Base-by-base conservation (phyloP, 2,329 filamentous ascomycete species). In the Curvularia verruculosa region DNA sequence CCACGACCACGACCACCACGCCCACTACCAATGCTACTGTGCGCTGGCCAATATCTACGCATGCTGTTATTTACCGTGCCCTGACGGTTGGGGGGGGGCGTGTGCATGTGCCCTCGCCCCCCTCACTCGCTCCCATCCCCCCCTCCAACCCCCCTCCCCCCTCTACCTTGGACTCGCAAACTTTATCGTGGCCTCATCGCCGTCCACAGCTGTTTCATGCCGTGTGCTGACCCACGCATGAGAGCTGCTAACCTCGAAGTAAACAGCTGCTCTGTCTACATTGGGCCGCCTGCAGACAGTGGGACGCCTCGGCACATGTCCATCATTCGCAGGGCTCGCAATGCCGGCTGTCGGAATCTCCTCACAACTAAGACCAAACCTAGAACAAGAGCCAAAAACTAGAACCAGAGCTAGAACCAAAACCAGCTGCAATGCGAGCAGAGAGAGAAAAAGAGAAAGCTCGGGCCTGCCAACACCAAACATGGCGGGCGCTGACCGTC, bases 211-310 rank as follows among this genome's bases (percentile, higher is more conserved):
- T 51, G 55, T 67, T 64, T 61, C 61, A 59, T 39, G 37, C 56
- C 43, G 51, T 56, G 59, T 56, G 61, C 53, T 62, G 52, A 40
- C 31, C n/a, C 53, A 53, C 58, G 64, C 64, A 66, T 60, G 31
- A 39, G 15, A 23, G 23, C 46, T 49, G 46, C 46, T 9, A 29
- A 8, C 24, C 4, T 4, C 24, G 24, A 29, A 6, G 26, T 49
- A 49, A 39, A 49, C 46, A 54, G 52, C 59, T 56, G 58, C 60
- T 54, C 50, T 59, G 63, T 58, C 55, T 63, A 54, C 50, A 41
- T 59, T 44, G 48, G 60, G 50, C 56, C 49, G 45, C 52, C 43
- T 53, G 51, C 54, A 57, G 55, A n/a, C n/a, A 34, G 65, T 67
- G 63, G 61, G 60, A 54, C 39, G 23, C 49, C 39, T 47, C 58